These are phyloP conservation scores for Colletotrichum brevisporum DNA, from an alignment of 2,329 filamentous ascomycete species.

Conservation along the genomic window DNA sequence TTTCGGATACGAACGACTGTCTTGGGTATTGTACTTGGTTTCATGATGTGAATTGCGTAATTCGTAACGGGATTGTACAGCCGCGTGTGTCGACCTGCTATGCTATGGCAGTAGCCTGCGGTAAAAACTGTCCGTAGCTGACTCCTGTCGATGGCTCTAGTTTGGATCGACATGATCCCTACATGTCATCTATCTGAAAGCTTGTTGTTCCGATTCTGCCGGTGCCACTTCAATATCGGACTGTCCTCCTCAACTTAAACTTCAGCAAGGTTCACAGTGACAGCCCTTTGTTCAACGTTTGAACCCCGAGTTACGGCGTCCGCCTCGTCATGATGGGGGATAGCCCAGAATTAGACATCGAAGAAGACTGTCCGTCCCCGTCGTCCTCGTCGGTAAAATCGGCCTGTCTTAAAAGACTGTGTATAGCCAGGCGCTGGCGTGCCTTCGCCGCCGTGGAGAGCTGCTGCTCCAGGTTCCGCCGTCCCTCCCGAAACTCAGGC, in stretches of 20 bases:
- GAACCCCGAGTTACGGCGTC: slow-evolving; percentile 1
- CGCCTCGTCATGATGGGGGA: slow-evolving; percentile 19
- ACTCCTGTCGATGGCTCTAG: too few relatives aligned
- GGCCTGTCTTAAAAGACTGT: slow-evolving; percentile 47
- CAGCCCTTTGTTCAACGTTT: neutral
- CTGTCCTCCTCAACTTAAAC: neutral
- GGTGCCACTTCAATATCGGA: too few relatives aligned
- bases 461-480: slow-evolving; percentile 25
- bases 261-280: neutral
- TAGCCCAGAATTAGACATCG: slow-evolving; percentile 5
- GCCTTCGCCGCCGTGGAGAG: slow-evolving; percentile 43
- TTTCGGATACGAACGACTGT: slow-evolving; percentile 1
- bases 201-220: too few relatives aligned
- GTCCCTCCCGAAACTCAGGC: slow-evolving; percentile 22
- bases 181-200: too few relatives aligned
- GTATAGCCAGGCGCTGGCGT: slow-evolving; percentile 46
- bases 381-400: slow-evolving; percentile 47
- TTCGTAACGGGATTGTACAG: neutral
- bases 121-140: too few relatives aligned
- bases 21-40: slow-evolving; percentile 11
- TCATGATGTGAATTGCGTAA: neutral
- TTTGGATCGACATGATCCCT: too few relatives aligned
- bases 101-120: too few relatives aligned
- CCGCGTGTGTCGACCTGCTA: neutral
- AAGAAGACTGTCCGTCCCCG: slow-evolving; percentile 30